Base-by-base conservation (phyloP, 345 rosid species). In the Eucalyptus leucophloia region DNA sequence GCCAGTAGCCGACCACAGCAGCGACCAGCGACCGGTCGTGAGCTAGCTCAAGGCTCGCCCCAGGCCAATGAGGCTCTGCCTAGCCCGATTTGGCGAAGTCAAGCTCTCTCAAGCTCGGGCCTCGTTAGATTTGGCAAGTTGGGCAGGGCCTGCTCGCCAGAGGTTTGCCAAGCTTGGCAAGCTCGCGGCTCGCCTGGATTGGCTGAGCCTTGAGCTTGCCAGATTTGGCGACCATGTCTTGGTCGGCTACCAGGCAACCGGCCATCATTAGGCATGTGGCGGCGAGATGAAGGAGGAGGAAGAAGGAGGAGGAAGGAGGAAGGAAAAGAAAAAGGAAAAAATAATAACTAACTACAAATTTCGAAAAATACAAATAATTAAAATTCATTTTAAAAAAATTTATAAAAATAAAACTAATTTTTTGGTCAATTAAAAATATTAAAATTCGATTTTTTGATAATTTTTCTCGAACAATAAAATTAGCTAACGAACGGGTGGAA, bases 11-110 rank as follows among this genome's bases (percentile, higher is more conserved):
- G 1, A 1, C 56, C 56, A 51, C 4, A 0, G 1, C 0, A 21
- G 56, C 4, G 4, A 19, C 23, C 1, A 0, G 0, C 21, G 4
- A 51, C 0, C 2, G 4, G 1, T 19, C 0, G 23, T 0, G 4
- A 51, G 23, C 9, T 3, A 51, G 23, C 9, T 51, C 4, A 1
- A 51, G 56, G 4, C 23, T 51, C 1, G 2, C 23, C 23, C 23
- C 2, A 51, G 2, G 56, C 9, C 56, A 2, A 1, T 0, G 1
- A 51, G 23, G 56, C 56, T 51, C 23, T 9, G 4, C 56, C 4
- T 18, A 51, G 23, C 56, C 56, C 23, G 2, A 51, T 51, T 0
- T 7, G 2, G 23, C 4, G 0, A 51, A 51, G 56, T 7, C 8
- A 1, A 51, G 9, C 9, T 50, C 3, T 1, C 53, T 50, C 3